Evolutionary conservation across 306 rosid species (phyloP).

Genomic region (Pyrus bretschneideri): DNA sequence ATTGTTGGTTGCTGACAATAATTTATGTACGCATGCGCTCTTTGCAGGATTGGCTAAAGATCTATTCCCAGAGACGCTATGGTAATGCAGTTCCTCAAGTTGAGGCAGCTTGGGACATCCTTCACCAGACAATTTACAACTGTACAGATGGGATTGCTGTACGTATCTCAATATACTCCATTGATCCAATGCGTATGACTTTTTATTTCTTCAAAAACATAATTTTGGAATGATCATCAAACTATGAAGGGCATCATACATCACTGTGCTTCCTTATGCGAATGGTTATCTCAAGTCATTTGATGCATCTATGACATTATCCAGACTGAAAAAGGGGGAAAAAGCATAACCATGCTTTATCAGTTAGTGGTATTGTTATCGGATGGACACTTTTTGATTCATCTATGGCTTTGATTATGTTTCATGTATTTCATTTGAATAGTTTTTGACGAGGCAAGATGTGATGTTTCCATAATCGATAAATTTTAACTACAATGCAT

Average conservation of each 20-base stretch:
- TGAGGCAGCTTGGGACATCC: slow-evolving; percentile 87
- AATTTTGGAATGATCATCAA: too few relatives aligned
- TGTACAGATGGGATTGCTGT: slow-evolving; percentile 88
- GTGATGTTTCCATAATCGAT: neutral
- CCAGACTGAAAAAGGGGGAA: neutral
- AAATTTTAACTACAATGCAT: neutral
- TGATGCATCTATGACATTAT: neutral
- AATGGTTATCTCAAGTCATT: neutral
- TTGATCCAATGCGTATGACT: neutral
- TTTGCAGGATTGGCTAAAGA: slow-evolving; percentile 74
- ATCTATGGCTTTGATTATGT: too few relatives aligned
- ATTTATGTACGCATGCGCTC: neutral
- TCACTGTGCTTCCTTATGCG: neutral
- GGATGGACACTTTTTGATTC: neutral
- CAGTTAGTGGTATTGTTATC: neutral
- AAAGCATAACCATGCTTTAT: neutral
- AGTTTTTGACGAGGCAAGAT: too few relatives aligned
- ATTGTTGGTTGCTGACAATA: neutral
- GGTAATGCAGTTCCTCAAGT: slow-evolving; percentile 62
- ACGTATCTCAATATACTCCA: slow-evolving; percentile 23
- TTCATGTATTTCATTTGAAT: neutral
- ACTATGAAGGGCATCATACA: neutral
- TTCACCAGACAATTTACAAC: slow-evolving; percentile 80
- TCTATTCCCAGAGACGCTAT: slow-evolving; percentile 69
- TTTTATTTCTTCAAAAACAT: neutral